A percentile compares a stretch with the other conserved stretches of the same genome.
phyloP scores from a whole-genome alignment of 331 rosid species.

The Malus hybrid region DNA sequence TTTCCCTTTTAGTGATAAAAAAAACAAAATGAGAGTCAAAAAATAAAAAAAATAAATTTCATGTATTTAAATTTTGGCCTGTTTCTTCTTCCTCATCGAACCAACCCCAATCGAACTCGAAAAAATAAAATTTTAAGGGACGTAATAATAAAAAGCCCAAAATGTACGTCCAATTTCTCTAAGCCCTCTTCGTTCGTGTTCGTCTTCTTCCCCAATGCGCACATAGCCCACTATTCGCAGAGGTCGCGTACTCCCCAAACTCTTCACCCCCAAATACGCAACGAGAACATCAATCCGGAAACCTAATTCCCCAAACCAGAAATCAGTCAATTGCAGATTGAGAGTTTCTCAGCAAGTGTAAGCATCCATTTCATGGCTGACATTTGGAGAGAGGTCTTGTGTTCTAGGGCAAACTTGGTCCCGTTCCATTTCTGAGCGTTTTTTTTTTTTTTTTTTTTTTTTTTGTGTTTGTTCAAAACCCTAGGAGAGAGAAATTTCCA shows the following conservation, averaged over 20 bases:
- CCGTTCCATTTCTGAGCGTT: conserved; percentile 19
- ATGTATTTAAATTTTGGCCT: not conserved
- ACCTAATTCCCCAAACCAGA: conserved; percentile 9
- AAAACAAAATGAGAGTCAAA: not conserved
- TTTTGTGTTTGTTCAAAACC: conserved; percentile 53
- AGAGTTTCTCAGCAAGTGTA: conserved; percentile 18
- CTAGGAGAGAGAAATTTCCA: conserved; percentile 55
- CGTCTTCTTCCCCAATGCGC: conserved; percentile 54
- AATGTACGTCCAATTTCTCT: conserved; percentile 42
- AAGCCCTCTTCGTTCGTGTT: conserved; percentile 48
- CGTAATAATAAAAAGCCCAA: conserved; percentile 61
- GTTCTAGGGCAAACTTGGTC: conserved; percentile 45
- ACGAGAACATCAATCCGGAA: conserved; percentile 28
- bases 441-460: not conserved
- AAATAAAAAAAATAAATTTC: not conserved
- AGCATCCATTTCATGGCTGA: conserved; percentile 46
- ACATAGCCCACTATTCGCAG: conserved; percentile 90
- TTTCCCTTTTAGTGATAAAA: not conserved
- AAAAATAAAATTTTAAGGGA: not conserved
- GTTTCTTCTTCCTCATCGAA: conserved; percentile 11
- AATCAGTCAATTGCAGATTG: not conserved
- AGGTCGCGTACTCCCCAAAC: conserved; percentile 64
- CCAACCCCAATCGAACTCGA: not conserved
- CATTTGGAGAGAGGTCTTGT: conserved; percentile 41
- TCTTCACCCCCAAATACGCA: conserved; percentile 13